Evolutionary conservation across 1,139 yeast species (phyloP).

Genomic region (Nakaseomyces delphensis): DNA sequence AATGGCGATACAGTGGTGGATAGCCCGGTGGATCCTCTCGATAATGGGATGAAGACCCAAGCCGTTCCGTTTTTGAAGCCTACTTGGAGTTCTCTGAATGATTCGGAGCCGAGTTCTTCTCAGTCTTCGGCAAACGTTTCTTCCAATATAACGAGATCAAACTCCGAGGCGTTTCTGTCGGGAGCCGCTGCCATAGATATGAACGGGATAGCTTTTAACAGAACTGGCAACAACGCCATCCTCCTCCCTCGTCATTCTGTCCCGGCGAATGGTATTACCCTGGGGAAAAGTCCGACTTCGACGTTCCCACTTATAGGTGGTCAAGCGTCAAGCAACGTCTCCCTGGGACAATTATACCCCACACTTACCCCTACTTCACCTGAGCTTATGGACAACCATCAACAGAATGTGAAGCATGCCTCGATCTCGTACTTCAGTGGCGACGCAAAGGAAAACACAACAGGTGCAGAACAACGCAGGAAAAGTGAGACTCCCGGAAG

Average conservation of each 20-base stretch:
- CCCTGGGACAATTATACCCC: not conserved
- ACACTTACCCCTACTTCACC: not conserved
- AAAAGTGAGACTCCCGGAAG: not conserved
- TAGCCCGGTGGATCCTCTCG: not conserved
- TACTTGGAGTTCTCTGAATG: slow-evolving; percentile 1
- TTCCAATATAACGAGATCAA: not conserved
- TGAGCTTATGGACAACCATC: not conserved
- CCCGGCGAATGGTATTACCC: not conserved
- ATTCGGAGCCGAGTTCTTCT: slow-evolving; percentile 2
- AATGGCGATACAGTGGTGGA: too few species aligned
- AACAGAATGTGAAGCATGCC: not conserved
- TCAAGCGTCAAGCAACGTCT: not conserved
- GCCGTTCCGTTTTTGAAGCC: slow-evolving; percentile 2
- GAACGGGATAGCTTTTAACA: slow-evolving; percentile 1
- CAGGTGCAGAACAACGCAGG: not conserved
- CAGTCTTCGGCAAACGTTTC: slow-evolving; percentile 2
- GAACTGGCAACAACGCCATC: not conserved
- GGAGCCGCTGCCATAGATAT: not conserved
- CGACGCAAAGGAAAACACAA: not conserved
- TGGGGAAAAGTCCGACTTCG: not conserved
- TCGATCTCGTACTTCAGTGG: not conserved
- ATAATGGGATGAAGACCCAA: not conserved
- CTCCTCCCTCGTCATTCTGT: not conserved
- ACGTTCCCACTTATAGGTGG: too few species aligned
- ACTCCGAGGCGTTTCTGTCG: not conserved